Base-by-base conservation (phyloP, 306 rosid species). In the Sechiopsis laciniata region DNA sequence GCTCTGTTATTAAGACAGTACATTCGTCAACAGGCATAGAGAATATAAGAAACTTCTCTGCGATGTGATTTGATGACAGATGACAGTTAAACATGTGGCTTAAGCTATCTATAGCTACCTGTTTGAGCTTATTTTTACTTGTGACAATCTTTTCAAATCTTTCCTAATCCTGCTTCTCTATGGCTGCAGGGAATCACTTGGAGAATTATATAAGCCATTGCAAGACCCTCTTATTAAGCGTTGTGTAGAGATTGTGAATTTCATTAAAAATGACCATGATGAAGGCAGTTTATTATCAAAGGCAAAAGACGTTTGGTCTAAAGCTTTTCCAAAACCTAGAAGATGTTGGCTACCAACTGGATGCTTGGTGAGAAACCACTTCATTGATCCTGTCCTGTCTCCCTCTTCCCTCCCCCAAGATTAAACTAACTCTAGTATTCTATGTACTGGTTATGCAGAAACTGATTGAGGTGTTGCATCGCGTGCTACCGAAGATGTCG, bases 311-410 rank as follows among this genome's bases (percentile, higher is more conserved):
- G 66, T 88, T 77, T 94, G 94, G 98, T 90, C 97, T 59, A 90
- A 87, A 83, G 78, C 89, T 76, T 78, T 81, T 79, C 98, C 97
- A 29, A 89, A 83, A 79, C 91, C 97, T 40, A 88, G 78, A 79
- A 90, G 90, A 87, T 84, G 90, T 83, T 94, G 98, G 98, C 85
- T 93, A 52, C 98, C 98, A 59, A 93, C 97, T 58, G 98, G 97
- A 75, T 90, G 97, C 84, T 75, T 89, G 98, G 98, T 94, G 73
- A 84, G 91, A 16, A 85, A 76, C 20, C 20, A 46, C 19, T 46
- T 13, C n/a, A 65, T 16, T 70, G 15, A 72, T 21, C 78, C 71
- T 21, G 29, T 21, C 78, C 71, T 21, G 29, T 26, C 55, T 40
- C 64, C 66, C 40, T 22, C 55, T 2, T 46, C 73, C 37, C 73